Conservation (phyloP, 306 rosid species). For the Albizia julibrissin region DNA sequence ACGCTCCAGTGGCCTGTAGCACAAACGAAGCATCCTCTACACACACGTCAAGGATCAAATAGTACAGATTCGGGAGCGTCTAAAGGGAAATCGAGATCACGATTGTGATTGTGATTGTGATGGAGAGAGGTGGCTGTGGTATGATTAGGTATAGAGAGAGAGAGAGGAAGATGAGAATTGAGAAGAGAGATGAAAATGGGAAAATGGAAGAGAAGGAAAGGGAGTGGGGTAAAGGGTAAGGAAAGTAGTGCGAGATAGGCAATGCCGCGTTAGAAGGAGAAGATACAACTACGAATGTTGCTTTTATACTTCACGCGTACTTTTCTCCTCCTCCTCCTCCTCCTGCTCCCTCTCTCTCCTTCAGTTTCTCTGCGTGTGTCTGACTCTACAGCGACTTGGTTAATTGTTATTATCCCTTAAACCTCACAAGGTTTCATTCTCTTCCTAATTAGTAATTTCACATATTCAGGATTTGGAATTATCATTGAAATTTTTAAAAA, state of each 20-base stretch:
- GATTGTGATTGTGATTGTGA: not conserved
- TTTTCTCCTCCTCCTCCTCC: not conserved
- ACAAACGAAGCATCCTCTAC: constrained; percentile 47
- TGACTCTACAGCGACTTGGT: not conserved
- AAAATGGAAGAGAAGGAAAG: not conserved
- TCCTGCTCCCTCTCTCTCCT: not conserved
- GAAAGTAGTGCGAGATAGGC: constrained; percentile 12
- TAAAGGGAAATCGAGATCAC: not conserved
- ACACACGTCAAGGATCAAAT: not conserved
- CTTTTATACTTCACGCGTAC: constrained; percentile 31
- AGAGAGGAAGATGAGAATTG: not conserved
- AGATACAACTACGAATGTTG: not conserved
- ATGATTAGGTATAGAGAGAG: not conserved
- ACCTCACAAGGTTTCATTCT: too few species aligned
- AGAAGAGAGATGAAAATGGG: not conserved
- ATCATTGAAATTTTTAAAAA: too few species aligned
- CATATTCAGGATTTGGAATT: too few species aligned
- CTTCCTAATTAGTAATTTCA: too few species aligned
- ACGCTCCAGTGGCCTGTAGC: constrained; percentile 52
- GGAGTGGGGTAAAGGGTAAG: constrained; percentile 1
- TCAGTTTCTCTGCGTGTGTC: not conserved
- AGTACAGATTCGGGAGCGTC: too few species aligned
- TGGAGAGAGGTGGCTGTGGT: not conserved
- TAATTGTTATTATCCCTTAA: not conserved
- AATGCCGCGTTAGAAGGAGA: constrained; percentile 34